Base-by-base conservation (phyloP, 2,329 filamentous ascomycete genomes). In the Triangularia verruculosa region DNA sequence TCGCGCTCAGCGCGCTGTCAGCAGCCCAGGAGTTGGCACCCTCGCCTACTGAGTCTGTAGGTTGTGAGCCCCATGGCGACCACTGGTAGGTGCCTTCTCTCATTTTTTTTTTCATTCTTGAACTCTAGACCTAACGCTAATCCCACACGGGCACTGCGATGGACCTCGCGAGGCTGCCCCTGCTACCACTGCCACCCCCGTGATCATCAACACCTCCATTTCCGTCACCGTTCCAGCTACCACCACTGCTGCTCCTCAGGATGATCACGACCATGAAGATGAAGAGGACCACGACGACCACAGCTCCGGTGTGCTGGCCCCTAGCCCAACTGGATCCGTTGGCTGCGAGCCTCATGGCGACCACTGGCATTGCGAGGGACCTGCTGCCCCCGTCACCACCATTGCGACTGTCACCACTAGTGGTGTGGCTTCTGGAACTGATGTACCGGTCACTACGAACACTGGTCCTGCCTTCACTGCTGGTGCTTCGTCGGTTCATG, bases 51-150 rank as follows among this genome's bases (percentile, higher is more conserved):
- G 54, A 56, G 54, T 56, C 54, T 20, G 30, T 56, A 4, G 54
- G 54, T 1, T 56, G 54, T 30, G 54, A 56, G 27, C 54, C 54
- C 22, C 54, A 56, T 30, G 54, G 54, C 20, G 54, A 56, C 15
- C 54, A 56, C 54, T 56, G 54, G 54, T 56, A 3, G 17, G 54
- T 4, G 32, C 9, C 17, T 27, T 1, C 12, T 25, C 8, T 1
- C 2, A 27, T 27, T 13, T 6, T 32, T 3, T 27, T 13, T 6
- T 32, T 3, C 15, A 30, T n/a, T 11, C 15, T 7, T 17, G 3
- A 12, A 17, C 27, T 20, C 13, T 8, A 17, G 3, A 30, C 27
- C n/a, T 56, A 3, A 56, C 27, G 9, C 12, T n/a, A n/a, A n/a
- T 15, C n/a, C 15, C 24, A 22, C 51, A 25, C n/a, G 32, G 54